These are phyloP conservation scores for Pseudozyma sp. DNA, from an alignment of 1,284 basidiomycete species.

Conservation along the genomic window DNA sequence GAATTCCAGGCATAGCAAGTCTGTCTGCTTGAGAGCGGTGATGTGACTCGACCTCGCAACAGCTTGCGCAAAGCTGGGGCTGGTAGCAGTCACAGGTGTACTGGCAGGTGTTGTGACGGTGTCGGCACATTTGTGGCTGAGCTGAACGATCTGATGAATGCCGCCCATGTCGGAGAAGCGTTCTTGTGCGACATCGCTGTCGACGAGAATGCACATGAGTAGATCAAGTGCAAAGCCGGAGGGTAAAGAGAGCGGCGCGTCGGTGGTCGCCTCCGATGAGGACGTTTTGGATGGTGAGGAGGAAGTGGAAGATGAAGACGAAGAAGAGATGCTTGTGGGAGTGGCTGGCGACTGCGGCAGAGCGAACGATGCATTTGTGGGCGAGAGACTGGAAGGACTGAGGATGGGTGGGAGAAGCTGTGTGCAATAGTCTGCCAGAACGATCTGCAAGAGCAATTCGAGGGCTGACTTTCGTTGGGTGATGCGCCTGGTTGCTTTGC, in stretches of 20 bases:
- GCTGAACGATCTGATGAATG: slow-evolving; percentile 43
- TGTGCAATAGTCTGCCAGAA: slow-evolving; percentile 42
- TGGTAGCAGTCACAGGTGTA: slow-evolving; percentile 8
- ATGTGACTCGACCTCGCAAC: slow-evolving; percentile 10
- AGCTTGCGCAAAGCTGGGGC: slow-evolving; percentile 7
- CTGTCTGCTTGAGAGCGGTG: slow-evolving; percentile 42
- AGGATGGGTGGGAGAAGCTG: slow-evolving; percentile 40
- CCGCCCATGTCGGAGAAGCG: slow-evolving; percentile 47
- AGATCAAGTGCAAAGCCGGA: slow-evolving; percentile 46
- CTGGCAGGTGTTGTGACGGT: slow-evolving; percentile 26
- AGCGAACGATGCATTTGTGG: slow-evolving; percentile 7
- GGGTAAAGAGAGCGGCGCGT: slow-evolving; percentile 29
- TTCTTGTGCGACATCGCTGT: slow-evolving; percentile 27
- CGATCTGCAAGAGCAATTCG: slow-evolving; percentile 38
- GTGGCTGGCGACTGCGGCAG: slow-evolving; percentile 11
- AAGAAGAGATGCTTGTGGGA: slow-evolving; percentile 7
- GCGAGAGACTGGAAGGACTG: slow-evolving; percentile 7
- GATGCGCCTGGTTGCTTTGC: slow-evolving; percentile 25
- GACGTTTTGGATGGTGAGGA: slow-evolving; percentile 1
- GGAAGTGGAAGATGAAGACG: background rate
- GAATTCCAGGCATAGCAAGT: slow-evolving; percentile 49
- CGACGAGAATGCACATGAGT: slow-evolving; percentile 51
- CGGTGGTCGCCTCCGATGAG: background rate
- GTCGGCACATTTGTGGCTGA: slow-evolving; percentile 48
- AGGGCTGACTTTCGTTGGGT: slow-evolving; percentile 35